A percentile compares a stretch with the other conserved stretches of the same genome.
phyloP scores from a whole-genome alignment of 2,329 filamentous ascomycete species.

The Diplodia intermedia region DNA sequence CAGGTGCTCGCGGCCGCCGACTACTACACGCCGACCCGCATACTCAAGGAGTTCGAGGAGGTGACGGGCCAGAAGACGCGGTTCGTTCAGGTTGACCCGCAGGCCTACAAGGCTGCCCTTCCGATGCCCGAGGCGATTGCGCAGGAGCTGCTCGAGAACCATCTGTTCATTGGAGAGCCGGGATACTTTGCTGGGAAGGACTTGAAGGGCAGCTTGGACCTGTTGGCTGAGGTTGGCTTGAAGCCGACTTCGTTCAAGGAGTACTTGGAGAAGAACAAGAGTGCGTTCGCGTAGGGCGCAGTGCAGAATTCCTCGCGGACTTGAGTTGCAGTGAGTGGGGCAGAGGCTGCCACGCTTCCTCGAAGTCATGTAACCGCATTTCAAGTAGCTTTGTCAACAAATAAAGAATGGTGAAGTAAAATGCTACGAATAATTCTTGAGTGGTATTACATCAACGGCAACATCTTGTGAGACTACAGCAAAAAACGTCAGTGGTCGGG shows the following conservation, averaged over 20 bases:
- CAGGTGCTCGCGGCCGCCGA: slow-evolving; percentile 52
- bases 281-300: background rate
- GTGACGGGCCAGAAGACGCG: slow-evolving; percentile 45
- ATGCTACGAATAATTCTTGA: background rate
- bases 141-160: slow-evolving; percentile 62
- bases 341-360: background rate
- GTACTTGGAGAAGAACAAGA: slow-evolving; percentile 36
- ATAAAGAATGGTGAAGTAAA: background rate
- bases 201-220: slow-evolving; percentile 49
- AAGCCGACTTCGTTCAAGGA: slow-evolving; percentile 54
- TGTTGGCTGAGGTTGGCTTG: slow-evolving; percentile 39
- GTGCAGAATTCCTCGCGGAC: background rate
- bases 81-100: slow-evolving; percentile 49
- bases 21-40: slow-evolving; percentile 40
- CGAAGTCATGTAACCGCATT: background rate
- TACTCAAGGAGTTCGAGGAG: slow-evolving; percentile 48
- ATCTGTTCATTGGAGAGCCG: slow-evolving; percentile 58
- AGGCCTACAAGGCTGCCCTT: slow-evolving; percentile 50
- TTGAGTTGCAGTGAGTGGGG: too few species aligned
- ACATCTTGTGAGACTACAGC: background rate
- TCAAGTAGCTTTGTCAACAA: background rate
- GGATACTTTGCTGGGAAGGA: slow-evolving; percentile 60
- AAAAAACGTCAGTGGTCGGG: background rate
- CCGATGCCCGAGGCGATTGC: slow-evolving; percentile 47
- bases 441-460: background rate